Percentiles rank a stretch among this genome's conserved stretches.
phyloP scores from a whole-genome alignment of 2,329 filamentous ascomycete genomes.

The Apiospora marii region DNA sequence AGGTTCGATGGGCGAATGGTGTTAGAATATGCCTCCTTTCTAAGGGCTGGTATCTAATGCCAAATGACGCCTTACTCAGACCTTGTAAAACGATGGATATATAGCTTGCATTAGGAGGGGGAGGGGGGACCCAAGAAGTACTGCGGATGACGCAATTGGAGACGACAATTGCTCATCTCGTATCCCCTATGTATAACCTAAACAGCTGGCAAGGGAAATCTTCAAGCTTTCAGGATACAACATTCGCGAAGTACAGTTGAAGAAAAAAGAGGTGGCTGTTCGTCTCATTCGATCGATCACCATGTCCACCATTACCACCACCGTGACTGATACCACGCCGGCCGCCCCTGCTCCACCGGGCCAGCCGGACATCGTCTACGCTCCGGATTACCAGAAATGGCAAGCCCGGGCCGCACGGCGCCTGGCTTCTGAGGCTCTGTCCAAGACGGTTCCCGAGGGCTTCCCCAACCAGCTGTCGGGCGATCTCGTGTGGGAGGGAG shows the following conservation, averaged over 20 bases:
- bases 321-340: constrained; percentile 34
- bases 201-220: not conserved
- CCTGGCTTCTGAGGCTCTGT: constrained; percentile 49
- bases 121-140: constrained; percentile 32
- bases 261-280: constrained; percentile 26
- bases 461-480: constrained; percentile 59
- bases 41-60: not conserved
- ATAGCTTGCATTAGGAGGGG: not conserved
- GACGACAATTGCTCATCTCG: constrained; percentile 28
- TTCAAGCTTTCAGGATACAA: not conserved
- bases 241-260: constrained; percentile 3
- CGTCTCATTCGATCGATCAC: constrained; percentile 22
- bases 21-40: not conserved
- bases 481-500: constrained; percentile 65
- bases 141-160: constrained; percentile 36
- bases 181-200: not conserved
- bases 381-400: constrained; percentile 62
- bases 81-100: not conserved
- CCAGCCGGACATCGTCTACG: constrained; percentile 67
- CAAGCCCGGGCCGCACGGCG: constrained; percentile 56
- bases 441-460: constrained; percentile 53
- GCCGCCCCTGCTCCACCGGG: constrained; percentile 44
- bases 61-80: not conserved
- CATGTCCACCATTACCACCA: constrained; percentile 29
- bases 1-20: not conserved